phyloP scores from a whole-genome alignment of 495 filamentous ascomycete species.

The Neurospora sp. region DNA sequence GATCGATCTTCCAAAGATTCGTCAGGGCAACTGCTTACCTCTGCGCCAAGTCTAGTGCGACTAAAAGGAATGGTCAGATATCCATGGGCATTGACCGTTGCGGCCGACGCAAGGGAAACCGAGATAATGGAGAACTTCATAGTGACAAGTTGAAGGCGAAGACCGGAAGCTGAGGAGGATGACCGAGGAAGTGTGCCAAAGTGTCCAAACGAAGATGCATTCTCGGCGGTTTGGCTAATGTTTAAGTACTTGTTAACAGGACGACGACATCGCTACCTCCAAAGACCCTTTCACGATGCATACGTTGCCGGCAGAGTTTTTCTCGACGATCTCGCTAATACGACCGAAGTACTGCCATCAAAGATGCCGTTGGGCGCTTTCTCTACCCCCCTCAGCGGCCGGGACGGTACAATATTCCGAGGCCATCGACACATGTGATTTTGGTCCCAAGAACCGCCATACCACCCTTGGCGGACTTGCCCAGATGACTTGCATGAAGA shows the following conservation, averaged over 20 bases:
- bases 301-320: background rate
- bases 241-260: background rate
- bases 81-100: constrained; percentile 31
- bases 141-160: background rate
- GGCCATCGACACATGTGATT: background rate
- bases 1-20: background rate
- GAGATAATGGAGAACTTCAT: constrained; percentile 13
- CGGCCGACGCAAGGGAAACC: constrained; percentile 6
- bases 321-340: background rate
- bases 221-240: background rate
- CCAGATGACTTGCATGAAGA: background rate
- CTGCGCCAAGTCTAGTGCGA: constrained; percentile 36
- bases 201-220: background rate
- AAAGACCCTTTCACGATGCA: background rate
- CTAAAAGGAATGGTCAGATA: constrained; percentile 39
- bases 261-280: background rate
- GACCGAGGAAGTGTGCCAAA: background rate
- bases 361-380: background rate
- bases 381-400: background rate
- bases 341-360: background rate
- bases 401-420: background rate
- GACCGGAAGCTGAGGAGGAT: background rate
- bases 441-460: background rate
- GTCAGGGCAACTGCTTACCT: constrained; percentile 22
- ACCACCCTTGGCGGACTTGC: background rate